Evolutionary conservation across 352 stramenopile genomes (phyloP).

Genomic region (Pythium chondricola): DNA sequence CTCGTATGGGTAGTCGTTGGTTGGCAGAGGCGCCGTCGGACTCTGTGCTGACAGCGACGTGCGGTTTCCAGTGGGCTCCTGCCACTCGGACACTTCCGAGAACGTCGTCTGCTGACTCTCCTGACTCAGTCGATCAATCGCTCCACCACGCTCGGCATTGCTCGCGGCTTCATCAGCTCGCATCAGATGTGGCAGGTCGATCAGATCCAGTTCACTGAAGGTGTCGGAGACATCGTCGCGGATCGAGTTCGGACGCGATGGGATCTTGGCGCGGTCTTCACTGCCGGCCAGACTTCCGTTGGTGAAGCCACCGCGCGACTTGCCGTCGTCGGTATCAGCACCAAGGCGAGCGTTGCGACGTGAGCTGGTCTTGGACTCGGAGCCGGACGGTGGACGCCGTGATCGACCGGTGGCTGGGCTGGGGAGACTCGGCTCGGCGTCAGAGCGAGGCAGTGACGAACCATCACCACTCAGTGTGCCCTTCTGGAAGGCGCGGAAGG

Average conservation of each 20-base stretch:
- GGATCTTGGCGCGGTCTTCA: slow-evolving; percentile 5
- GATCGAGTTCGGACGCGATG: slow-evolving; percentile 39
- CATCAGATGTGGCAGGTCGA: slow-evolving; percentile 67
- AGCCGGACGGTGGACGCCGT: slow-evolving; percentile 6
- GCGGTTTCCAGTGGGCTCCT: slow-evolving; percentile 1
- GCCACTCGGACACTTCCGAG: slow-evolving; percentile 12
- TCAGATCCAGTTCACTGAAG: slow-evolving; percentile 71
- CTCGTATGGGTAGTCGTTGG: neutral
- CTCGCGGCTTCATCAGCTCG: slow-evolving; percentile 38
- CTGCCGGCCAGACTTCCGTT: slow-evolving; percentile 26
- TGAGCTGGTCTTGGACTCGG: slow-evolving; percentile 13
- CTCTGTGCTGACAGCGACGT: neutral
- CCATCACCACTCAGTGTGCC: slow-evolving; percentile 17
- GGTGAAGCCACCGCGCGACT: slow-evolving; percentile 3
- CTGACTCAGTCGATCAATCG: slow-evolving; percentile 23
- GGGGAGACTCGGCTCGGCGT: slow-evolving; percentile 12
- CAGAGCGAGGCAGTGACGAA: slow-evolving; percentile 15
- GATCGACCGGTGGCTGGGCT: slow-evolving; percentile 15
- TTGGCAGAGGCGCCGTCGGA: neutral
- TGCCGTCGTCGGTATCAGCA: neutral
- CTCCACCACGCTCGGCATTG: neutral
- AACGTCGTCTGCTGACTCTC: slow-evolving; percentile 17
- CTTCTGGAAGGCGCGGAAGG: slow-evolving; percentile 57
- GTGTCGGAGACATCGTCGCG: slow-evolving; percentile 57
- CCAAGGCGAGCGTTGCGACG: slow-evolving; percentile 12